A percentile compares a stretch with the other conserved stretches of the same genome.
Conservation (phyloP, 805 yeast genomes). For the Ascoidea tarda region DNA sequence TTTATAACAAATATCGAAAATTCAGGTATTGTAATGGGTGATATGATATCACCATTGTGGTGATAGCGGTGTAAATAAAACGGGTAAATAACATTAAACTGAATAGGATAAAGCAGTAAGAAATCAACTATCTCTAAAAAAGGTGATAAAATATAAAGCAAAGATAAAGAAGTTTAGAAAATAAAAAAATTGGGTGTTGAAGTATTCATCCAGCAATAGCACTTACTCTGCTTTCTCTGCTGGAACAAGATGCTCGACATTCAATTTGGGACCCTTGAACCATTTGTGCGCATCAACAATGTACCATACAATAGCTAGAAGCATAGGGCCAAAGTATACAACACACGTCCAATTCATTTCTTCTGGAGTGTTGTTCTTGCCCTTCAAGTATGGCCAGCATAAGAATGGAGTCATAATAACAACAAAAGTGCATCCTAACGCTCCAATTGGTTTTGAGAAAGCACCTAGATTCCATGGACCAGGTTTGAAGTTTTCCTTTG, state of each 20-base stretch:
- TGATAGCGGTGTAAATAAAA: too few relatives aligned
- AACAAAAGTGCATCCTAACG: slow-evolving; percentile 33
- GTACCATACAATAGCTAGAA: slow-evolving; percentile 35
- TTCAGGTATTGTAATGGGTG: too few relatives aligned
- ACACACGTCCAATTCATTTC: slow-evolving; percentile 52
- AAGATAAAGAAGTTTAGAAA: neutral
- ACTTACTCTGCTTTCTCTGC: slow-evolving; percentile 15
- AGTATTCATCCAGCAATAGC: neutral
- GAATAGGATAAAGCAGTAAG: too few relatives aligned
- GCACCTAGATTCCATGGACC: slow-evolving; percentile 59
- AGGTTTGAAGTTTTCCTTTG: slow-evolving; percentile 35
- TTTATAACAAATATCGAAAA: too few relatives aligned
- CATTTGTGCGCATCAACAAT: slow-evolving; percentile 39
- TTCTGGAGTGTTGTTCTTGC: slow-evolving; percentile 17
- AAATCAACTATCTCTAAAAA: too few relatives aligned
- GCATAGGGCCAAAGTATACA: slow-evolving; percentile 47
- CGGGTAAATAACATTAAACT: too few relatives aligned
- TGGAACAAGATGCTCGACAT: slow-evolving; percentile 24
- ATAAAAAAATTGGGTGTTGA: neutral
- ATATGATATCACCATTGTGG: too few relatives aligned
- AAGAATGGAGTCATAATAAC: slow-evolving; percentile 34
- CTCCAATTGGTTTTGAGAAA: slow-evolving; percentile 32
- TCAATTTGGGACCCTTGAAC: slow-evolving; percentile 48
- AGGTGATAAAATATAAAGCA: neutral
- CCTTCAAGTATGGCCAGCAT: slow-evolving; percentile 3